Base-by-base conservation (phyloP, 2,329 filamentous ascomycete species). In the Paecilomyces sp. region DNA sequence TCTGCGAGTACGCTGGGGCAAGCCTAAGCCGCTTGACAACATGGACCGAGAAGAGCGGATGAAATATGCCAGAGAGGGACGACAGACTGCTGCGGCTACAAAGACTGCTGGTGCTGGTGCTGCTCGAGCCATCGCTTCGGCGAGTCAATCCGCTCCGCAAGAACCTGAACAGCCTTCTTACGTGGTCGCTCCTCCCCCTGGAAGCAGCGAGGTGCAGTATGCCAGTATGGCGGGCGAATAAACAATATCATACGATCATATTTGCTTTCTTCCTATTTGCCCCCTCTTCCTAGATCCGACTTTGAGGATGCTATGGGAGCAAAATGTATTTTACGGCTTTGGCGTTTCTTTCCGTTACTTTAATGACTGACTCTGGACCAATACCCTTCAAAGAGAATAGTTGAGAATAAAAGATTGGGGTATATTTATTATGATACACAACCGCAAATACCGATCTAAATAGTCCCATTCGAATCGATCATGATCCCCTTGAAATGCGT, bases 1-100 rank as follows among this genome's bases (percentile, higher is more conserved):
- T 0, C 76, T 99, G 62, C 83, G 93, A 33, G 87, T 99, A 18
- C 88, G 92, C 63, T 99, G 94, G 94, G 93, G 92, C 15, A 88
- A 90, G 71, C 93, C 95, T 15, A 94, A 92, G 78, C 89, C 93
- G 1, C 82, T 99, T 59, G 94, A 96, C 59, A 95, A 86, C 25
- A 89, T 97, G 86, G 90, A 96, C 64, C 88, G 88, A 62, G 92
- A 97, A 58, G 85, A 96, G 73, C 84, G 93, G 52, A 82, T 88
- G 65, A 85, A 89, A 69, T 91, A 96, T 80, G 86, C 92, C 24
- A 85, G 87, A 36, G 91, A 95, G 68, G 93, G 89, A 2, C 79
- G 90, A 54, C 81, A 82, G 15, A 82, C 83, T 1, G 85, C 82
- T 63, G 81, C 72, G 53, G 79, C 74, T 58, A 77, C 74, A 62